These are phyloP conservation scores for Gastrolobium bilobum DNA, from an alignment of 306 rosid species.

Conservation along the genomic window DNA sequence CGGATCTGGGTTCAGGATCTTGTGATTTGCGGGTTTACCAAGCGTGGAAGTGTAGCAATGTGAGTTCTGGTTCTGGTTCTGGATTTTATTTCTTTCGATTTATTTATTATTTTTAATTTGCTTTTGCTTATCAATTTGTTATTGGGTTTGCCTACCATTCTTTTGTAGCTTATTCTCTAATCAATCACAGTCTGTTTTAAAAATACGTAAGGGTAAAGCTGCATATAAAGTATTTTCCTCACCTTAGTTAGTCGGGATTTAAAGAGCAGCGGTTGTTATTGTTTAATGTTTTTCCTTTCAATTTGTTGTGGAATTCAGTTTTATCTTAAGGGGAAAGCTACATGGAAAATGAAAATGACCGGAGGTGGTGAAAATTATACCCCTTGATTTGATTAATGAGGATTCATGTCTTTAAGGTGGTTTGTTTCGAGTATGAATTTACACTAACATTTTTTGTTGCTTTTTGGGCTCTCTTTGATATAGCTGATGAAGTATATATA, in stretches of 20 bases:
- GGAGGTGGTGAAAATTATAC: background rate
- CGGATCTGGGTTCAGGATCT: conserved; percentile 84
- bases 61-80: conserved; percentile 53
- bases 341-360: background rate
- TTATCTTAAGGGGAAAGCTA: background rate
- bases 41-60: conserved; percentile 96
- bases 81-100: background rate
- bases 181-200: too few species aligned
- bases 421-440: conserved; percentile 11
- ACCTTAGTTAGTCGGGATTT: too few species aligned
- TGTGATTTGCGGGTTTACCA: conserved; percentile 80
- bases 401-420: background rate
- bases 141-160: too few species aligned
- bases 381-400: background rate
- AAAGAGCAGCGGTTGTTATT: background rate
- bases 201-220: background rate
- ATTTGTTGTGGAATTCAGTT: conserved; percentile 2
- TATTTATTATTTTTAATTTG: background rate
- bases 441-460: background rate
- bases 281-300: background rate
- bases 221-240: too few species aligned
- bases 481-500: too few species aligned
- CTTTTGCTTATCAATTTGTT: background rate
- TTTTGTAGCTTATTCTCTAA: background rate
- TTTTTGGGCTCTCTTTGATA: conserved; percentile 53